A percentile compares a stretch with the other conserved stretches of the same genome.
These are phyloP conservation scores for Teratosphaeria viscida DNA, from an alignment of 2,329 filamentous ascomycete species.

Conservation along the genomic window DNA sequence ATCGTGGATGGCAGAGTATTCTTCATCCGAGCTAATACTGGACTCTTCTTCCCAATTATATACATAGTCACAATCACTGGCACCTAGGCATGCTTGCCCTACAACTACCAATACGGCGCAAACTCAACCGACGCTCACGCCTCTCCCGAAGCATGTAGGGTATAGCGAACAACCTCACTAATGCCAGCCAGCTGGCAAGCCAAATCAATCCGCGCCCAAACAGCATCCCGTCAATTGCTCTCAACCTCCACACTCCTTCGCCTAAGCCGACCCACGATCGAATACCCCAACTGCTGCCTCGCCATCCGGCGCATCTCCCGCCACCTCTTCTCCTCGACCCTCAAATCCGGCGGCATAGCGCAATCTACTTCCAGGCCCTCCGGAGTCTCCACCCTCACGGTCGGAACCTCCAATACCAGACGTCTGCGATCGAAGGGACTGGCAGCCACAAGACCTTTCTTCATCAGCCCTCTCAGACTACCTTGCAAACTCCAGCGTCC, in stretches of 20 bases:
- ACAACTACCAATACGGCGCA: neutral
- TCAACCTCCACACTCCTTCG: neutral
- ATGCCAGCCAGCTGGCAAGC: neutral
- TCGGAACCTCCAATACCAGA: neutral
- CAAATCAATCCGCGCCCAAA: neutral
- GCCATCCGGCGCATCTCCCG: neutral
- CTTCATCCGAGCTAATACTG: neutral
- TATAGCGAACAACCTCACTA: neutral
- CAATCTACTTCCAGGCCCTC: neutral
- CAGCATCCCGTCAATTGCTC: neutral
- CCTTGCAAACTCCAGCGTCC: neutral
- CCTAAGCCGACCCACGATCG: neutral
- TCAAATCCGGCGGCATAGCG: neutral
- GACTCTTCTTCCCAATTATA: neutral
- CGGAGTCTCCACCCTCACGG: neutral
- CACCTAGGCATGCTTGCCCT: neutral
- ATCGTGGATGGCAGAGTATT: too few relatives aligned
- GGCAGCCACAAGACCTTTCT: neutral
- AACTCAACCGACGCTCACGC: neutral
- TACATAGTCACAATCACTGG: neutral
- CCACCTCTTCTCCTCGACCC: conserved; percentile 1
- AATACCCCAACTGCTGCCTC: conserved; percentile 1
- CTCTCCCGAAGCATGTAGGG: neutral
- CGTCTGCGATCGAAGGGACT: neutral
- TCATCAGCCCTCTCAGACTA: neutral